Evolutionary conservation across 176 grass and related monocot genomes (phyloP).

Genomic region (Urochloa ruziziensis): DNA sequence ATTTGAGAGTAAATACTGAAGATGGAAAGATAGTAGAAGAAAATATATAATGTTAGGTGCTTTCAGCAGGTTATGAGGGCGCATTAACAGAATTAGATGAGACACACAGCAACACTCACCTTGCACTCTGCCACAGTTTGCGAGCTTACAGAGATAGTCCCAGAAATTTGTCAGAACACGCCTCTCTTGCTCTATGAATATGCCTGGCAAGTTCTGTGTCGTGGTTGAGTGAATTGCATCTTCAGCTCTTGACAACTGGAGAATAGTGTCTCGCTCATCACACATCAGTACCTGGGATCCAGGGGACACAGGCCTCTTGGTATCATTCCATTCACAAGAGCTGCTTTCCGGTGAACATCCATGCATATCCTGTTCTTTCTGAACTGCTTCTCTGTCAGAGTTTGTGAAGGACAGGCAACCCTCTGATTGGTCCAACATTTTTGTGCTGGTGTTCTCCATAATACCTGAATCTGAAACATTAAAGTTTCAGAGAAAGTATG

Average conservation of each 20-base stretch:
- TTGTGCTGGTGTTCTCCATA: neutral
- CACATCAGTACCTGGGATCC: slow-evolving; percentile 40
- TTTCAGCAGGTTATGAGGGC: neutral
- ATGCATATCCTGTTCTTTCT: slow-evolving; percentile 7
- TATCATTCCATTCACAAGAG: slow-evolving; percentile 6
- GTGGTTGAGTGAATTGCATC: neutral
- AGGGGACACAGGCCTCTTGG: slow-evolving; percentile 32
- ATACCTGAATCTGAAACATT: slow-evolving; percentile 15
- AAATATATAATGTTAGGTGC: neutral
- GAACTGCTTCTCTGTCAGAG: slow-evolving; percentile 1
- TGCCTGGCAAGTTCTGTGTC: neutral
- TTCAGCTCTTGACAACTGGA: slow-evolving; percentile 23
- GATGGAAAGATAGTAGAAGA: neutral
- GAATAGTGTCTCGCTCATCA: slow-evolving; percentile 32
- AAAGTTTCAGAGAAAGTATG: neutral
- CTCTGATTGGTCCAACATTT: slow-evolving; percentile 11
- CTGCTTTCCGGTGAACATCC: neutral
- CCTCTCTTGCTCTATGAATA: slow-evolving; percentile 41
- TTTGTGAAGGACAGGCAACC: slow-evolving; percentile 27
- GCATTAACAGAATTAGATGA: neutral
- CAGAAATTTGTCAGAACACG: slow-evolving; percentile 30
- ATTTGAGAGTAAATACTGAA: neutral
- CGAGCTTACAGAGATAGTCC: slow-evolving; percentile 27
- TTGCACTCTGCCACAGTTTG: slow-evolving; percentile 21
- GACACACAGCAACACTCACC: slow-evolving; percentile 13